Base-by-base conservation (phyloP, 1,284 basidiomycete species). In the Leccinum subspadiceum region DNA sequence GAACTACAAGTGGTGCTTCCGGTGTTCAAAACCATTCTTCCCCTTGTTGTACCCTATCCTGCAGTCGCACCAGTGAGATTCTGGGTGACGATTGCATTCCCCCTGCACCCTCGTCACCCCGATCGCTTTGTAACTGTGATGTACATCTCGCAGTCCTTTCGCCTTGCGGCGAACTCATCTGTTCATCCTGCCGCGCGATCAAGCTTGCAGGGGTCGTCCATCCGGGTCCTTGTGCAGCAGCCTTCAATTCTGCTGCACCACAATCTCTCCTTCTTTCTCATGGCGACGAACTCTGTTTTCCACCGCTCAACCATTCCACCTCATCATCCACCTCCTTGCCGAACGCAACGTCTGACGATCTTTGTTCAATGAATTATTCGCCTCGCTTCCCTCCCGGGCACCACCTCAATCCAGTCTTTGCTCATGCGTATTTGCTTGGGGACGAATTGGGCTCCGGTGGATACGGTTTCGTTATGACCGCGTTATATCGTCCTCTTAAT, bases 381-480 rank as follows among this genome's bases (percentile, higher is more conserved):
- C 74, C 77, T 29, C 82, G 84, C 39, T 89, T 92, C 67, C 84
- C 86, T 2, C 65, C 71, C 3, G 81, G 79, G 2, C 89, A 94
- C 72, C 69, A 68, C 24, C 82, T 96, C 37, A 82, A 90, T 66
- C 73, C 81, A 1, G 77, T 81, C 33, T 96, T 96, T 69, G 83
- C 83, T 9, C 76, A 77, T 41, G 75, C 74, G 48, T 97, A 94
- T 73, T 74, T 79, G 22, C 82, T 96, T 49, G 82, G 82, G 46
- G 89, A 89, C 63, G 92, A 95, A 73, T 84, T 97, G 41, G 94
- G 94, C 53, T 86, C 87, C 8, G 94, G 94, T 44, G 94, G 94
- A 13, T 97, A 94, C 70, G 94, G 94, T 6, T 96, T 97, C 72
- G 94, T 97, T 26, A 87, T 93, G 81, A 88, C 88, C 4, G 92